These are phyloP conservation scores for Glarea lozoyensis DNA, from an alignment of 495 filamentous ascomycete genomes.

Conservation along the genomic window DNA sequence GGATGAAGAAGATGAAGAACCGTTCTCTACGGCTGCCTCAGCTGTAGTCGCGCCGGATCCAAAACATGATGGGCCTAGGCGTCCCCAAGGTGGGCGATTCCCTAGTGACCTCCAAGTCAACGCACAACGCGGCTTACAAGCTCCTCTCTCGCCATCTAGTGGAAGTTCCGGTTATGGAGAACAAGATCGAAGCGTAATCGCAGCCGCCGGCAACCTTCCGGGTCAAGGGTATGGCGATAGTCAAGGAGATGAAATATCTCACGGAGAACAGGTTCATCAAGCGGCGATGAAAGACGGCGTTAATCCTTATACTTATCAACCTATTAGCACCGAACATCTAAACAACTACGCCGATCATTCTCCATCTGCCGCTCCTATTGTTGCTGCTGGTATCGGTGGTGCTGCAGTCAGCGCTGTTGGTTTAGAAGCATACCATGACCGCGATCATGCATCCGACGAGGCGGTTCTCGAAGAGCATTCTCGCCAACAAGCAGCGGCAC, in stretches of 20 bases:
- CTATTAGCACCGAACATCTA: constrained; percentile 9
- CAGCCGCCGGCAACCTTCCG: constrained; percentile 42
- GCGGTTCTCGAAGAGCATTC: constrained; percentile 15
- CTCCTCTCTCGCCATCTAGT: constrained; percentile 67
- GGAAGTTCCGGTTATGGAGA: constrained; percentile 54
- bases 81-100: constrained; percentile 81
- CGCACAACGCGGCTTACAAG: constrained; percentile 60
- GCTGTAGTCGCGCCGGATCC: constrained; percentile 35
- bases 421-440: constrained; percentile 8
- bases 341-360: not conserved
- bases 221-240: constrained; percentile 33
- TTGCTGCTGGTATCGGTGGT: constrained; percentile 10
- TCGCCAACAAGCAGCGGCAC: not conserved
- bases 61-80: constrained; percentile 41
- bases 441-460: constrained; percentile 4
- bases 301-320: constrained; percentile 34
- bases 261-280: constrained; percentile 28
- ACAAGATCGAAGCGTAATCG: constrained; percentile 46
- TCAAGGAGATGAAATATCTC: constrained; percentile 16
- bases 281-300: constrained; percentile 34
- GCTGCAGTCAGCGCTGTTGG: constrained; percentile 8
- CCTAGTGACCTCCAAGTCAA: constrained; percentile 78
- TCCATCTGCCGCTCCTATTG: not conserved
- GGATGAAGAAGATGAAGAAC: constrained; percentile 81
- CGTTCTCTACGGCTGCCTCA: constrained; percentile 54